Conservation (phyloP, 768 basidiomycete species). For the Hygrophorus pudorinus region DNA sequence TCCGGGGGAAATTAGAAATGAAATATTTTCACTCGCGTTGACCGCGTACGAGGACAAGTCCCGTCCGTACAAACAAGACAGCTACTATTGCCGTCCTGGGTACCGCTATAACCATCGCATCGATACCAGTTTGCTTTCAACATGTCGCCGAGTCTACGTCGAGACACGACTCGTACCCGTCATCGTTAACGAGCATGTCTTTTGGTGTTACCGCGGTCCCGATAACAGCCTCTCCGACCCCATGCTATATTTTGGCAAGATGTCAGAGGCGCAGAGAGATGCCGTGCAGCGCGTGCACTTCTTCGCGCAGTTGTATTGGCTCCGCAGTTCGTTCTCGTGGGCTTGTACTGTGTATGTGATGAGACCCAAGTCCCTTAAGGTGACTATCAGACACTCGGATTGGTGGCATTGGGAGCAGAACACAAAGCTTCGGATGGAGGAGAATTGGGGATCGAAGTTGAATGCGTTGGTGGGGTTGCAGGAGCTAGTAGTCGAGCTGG, state of each 20-base stretch:
- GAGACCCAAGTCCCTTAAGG: slow-evolving; percentile 7
- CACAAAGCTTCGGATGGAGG: slow-evolving; percentile 7
- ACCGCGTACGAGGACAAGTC: slow-evolving; percentile 11
- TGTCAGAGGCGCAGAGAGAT: slow-evolving; percentile 12
- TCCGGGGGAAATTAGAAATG: slow-evolving; percentile 15
- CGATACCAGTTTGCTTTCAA: slow-evolving; percentile 13
- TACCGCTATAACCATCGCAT: slow-evolving; percentile 8
- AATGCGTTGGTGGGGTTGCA: slow-evolving; percentile 7
- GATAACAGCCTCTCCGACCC: slow-evolving; percentile 3
- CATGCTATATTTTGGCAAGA: slow-evolving; percentile 8
- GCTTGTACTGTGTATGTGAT: slow-evolving; percentile 1
- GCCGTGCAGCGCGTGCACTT: slow-evolving; percentile 12
- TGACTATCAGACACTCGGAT: slow-evolving; percentile 15
- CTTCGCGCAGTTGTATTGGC: slow-evolving; percentile 14
- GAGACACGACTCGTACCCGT: slow-evolving; percentile 15
- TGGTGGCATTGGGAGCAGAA: slow-evolving; percentile 19
- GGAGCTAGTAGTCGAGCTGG: slow-evolving; percentile 16
- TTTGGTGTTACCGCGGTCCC: slow-evolving; percentile 12
- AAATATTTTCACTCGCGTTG: slow-evolving; percentile 13
- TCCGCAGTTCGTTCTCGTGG: slow-evolving; percentile 6
- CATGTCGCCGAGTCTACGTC: slow-evolving; percentile 15
- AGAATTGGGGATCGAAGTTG: slow-evolving; percentile 10
- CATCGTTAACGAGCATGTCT: slow-evolving; percentile 13
- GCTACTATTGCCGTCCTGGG: slow-evolving; percentile 14
- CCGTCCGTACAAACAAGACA: slow-evolving; percentile 9